Conservation (phyloP, 2,329 filamentous ascomycete species). For the Passalora sequoiae region DNA sequence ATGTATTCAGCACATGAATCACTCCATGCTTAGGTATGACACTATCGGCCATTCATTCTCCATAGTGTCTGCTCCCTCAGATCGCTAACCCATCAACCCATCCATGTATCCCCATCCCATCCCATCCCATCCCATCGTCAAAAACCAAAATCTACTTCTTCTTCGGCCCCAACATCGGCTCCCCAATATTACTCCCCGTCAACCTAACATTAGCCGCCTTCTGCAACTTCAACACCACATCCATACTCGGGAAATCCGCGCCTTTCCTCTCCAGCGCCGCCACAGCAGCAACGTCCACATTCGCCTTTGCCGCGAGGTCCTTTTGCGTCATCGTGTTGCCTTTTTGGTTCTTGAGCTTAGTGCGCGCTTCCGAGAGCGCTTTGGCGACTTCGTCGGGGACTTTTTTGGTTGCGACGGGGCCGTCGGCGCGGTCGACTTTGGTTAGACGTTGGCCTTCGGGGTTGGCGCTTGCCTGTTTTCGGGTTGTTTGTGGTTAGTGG, state of each 20-base stretch:
- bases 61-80: too few species aligned
- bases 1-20: too few species aligned
- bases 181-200: conserved; percentile 57
- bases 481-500: neutral
- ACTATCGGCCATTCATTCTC: too few species aligned
- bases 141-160: too few species aligned
- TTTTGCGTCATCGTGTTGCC: conserved; percentile 78
- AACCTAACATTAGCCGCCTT: conserved; percentile 48
- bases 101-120: neutral
- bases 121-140: too few species aligned
- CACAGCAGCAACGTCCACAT: conserved; percentile 74
- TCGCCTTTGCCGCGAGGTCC: conserved; percentile 77
- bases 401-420: conserved; percentile 95
- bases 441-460: conserved; percentile 88
- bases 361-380: conserved; percentile 74
- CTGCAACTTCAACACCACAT: conserved; percentile 77
- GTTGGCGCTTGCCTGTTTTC: conserved; percentile 32
- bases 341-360: conserved; percentile 74
- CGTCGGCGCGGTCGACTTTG: conserved; percentile 94
- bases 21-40: too few species aligned
- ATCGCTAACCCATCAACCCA: neutral
- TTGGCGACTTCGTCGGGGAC: conserved; percentile 75
- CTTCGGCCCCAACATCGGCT: conserved; percentile 72
- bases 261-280: conserved; percentile 80
- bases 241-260: conserved; percentile 74